Percentiles rank a stretch among this genome's conserved stretches.
Evolutionary conservation across 2,329 filamentous ascomycete species (phyloP).

Genomic region (Zymoseptoria ardabiliae): DNA sequence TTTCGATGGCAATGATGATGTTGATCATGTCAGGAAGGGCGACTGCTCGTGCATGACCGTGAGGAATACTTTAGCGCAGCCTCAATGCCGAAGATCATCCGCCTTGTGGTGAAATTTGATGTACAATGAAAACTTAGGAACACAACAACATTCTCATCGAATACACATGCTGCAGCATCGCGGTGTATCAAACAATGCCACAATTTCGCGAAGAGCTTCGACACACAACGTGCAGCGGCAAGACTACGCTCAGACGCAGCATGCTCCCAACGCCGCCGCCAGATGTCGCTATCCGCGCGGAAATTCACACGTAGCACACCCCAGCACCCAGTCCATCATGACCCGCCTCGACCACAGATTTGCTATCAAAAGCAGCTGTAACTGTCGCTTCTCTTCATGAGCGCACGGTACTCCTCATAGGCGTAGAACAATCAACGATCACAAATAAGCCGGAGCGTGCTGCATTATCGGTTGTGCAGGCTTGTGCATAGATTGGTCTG

Average conservation of each 20-base stretch:
- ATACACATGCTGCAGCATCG: not conserved
- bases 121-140: not conserved
- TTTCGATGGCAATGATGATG: not conserved
- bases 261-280: not conserved
- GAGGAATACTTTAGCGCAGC: not conserved
- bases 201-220: not conserved
- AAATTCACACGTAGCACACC: not conserved
- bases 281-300: not conserved
- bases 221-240: not conserved
- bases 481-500: slow-evolving; percentile 60
- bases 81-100: not conserved
- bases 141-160: not conserved
- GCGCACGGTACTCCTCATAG: slow-evolving; percentile 34
- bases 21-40: not conserved
- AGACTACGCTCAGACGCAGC: not conserved
- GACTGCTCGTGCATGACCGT: not conserved
- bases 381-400: slow-evolving; percentile 24
- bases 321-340: not conserved
- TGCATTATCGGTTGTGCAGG: slow-evolving; percentile 84
- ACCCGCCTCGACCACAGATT: slow-evolving; percentile 23
- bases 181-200: not conserved
- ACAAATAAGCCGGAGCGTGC: slow-evolving; percentile 99
- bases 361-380: slow-evolving; percentile 21
- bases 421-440: slow-evolving; percentile 68
- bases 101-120: not conserved